These are phyloP conservation scores for Aaosphaeria arxii DNA, from an alignment of 2,329 filamentous ascomycete species.

Conservation along the genomic window DNA sequence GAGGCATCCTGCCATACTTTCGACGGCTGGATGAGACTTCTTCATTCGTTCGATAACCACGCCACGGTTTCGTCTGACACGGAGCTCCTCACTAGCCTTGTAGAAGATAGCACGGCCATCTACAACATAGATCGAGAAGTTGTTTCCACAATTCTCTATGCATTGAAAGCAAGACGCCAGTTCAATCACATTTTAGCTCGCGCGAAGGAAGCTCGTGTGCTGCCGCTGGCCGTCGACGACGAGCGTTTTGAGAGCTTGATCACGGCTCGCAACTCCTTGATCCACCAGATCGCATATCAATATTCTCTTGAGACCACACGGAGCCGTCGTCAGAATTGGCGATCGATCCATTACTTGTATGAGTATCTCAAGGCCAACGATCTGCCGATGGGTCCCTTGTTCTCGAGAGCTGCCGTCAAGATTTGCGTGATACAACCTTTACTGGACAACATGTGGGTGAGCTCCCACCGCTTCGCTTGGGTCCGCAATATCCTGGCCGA, in stretches of 20 bases:
- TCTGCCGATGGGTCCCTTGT: conserved; percentile 23
- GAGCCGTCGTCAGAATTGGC: conserved; percentile 16
- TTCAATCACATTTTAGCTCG: conserved; percentile 23
- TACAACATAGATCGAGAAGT: too few relatives aligned
- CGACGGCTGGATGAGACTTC: too few relatives aligned
- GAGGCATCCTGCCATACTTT: too few relatives aligned
- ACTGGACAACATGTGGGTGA: conserved; percentile 25
- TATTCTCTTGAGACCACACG: conserved; percentile 25
- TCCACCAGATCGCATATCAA: conserved; percentile 32
- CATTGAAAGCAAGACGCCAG: conserved; percentile 6
- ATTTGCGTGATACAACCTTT: conserved; percentile 23
- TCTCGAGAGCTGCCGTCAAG: conserved; percentile 26
- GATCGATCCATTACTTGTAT: conserved; percentile 26
- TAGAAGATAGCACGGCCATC: too few relatives aligned
- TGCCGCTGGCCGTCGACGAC: conserved; percentile 22
- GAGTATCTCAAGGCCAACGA: conserved; percentile 18
- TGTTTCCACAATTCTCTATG: too few relatives aligned
- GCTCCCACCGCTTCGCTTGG: conserved; percentile 24
- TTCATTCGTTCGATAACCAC: too few relatives aligned
- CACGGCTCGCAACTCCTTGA: conserved; percentile 14
- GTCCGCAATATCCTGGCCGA: conserved; percentile 24
- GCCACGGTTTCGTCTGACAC: too few relatives aligned
- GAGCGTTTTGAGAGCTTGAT: conserved; percentile 9
- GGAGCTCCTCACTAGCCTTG: too few relatives aligned
- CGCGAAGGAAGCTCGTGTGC: conserved; percentile 15